Evolutionary conservation across 2,329 filamentous ascomycete genomes (phyloP).

Genomic region (Talaromyces sp.): DNA sequence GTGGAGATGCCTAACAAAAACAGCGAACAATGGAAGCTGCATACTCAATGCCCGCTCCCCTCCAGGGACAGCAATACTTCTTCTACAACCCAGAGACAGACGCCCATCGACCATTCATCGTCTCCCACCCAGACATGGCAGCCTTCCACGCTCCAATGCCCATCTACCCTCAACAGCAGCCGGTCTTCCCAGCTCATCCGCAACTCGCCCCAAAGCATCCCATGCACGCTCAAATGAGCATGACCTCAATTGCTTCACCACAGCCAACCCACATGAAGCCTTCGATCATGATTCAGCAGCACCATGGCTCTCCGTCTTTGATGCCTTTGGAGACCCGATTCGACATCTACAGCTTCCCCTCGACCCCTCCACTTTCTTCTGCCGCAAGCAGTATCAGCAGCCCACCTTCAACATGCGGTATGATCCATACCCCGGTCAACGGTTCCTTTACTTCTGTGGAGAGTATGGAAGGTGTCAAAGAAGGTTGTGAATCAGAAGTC

Average conservation of each 20-base stretch:
- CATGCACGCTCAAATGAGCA: constrained; percentile 25
- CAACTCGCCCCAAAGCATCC: constrained; percentile 12
- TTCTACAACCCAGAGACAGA: constrained; percentile 78
- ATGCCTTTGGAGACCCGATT: constrained; percentile 71
- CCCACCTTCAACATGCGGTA: constrained; percentile 68
- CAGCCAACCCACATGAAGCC: constrained; percentile 71
- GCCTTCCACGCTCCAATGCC: constrained; percentile 41
- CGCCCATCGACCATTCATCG: constrained; percentile 51
- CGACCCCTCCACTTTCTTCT: constrained; percentile 80
- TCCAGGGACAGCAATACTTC: constrained; percentile 73
- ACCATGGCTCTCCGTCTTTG: constrained; percentile 51
- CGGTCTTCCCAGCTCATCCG: constrained; percentile 13
- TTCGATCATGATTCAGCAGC: constrained; percentile 60
- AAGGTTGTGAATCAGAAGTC: constrained; percentile 64
- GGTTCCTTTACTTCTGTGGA: constrained; percentile 70
- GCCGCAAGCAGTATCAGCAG: constrained; percentile 82
- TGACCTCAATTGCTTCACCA: constrained; percentile 70
- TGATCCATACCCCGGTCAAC: constrained; percentile 77
- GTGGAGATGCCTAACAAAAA: neutral
- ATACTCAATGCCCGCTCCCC: constrained; percentile 49
- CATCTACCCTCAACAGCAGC: constrained; percentile 26
- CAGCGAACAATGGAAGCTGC: constrained; percentile 58
- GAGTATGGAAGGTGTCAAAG: constrained; percentile 62
- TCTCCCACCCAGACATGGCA: constrained; percentile 51
- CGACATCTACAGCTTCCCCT: constrained; percentile 67